phyloP scores from a whole-genome alignment of 495 filamentous ascomycete genomes.

The Tuber brumale region DNA sequence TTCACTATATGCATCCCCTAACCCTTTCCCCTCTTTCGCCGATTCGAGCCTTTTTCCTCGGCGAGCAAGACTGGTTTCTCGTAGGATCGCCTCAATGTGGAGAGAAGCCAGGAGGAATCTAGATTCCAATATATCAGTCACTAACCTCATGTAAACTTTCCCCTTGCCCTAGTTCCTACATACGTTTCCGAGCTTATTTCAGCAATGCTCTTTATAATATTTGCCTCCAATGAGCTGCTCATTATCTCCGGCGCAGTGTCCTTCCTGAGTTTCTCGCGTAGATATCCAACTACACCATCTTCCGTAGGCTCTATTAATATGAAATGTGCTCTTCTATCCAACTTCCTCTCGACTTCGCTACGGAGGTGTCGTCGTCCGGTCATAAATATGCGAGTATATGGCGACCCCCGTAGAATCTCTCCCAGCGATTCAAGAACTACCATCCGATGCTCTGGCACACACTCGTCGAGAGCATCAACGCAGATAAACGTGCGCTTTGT shows the following conservation, averaged over 20 bases:
- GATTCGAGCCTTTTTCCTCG: neutral
- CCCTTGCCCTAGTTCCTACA: neutral
- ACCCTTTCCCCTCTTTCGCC: neutral
- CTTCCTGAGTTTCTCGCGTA: neutral
- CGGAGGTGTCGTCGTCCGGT: too few relatives aligned
- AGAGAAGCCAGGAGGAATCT: too few relatives aligned
- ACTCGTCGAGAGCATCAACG: too few relatives aligned
- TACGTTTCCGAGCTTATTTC: neutral
- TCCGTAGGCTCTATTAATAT: neutral
- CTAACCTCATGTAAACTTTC: neutral
- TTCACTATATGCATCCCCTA: neutral
- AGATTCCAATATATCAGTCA: neutral
- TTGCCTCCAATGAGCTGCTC: neutral
- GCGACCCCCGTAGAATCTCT: too few relatives aligned
- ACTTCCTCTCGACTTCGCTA: too few relatives aligned
- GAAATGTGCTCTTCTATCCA: too few relatives aligned
- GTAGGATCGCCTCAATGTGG: too few relatives aligned
- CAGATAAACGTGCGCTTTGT: too few relatives aligned
- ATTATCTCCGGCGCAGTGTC: neutral
- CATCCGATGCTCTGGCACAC: too few relatives aligned
- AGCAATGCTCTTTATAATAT: neutral
- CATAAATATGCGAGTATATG: too few relatives aligned
- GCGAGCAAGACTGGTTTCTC: too few relatives aligned
- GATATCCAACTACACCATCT: neutral
- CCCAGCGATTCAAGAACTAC: too few relatives aligned